Base-by-base conservation (phyloP, 2,329 filamentous ascomycete genomes). In the Colletotrichum sp. region DNA sequence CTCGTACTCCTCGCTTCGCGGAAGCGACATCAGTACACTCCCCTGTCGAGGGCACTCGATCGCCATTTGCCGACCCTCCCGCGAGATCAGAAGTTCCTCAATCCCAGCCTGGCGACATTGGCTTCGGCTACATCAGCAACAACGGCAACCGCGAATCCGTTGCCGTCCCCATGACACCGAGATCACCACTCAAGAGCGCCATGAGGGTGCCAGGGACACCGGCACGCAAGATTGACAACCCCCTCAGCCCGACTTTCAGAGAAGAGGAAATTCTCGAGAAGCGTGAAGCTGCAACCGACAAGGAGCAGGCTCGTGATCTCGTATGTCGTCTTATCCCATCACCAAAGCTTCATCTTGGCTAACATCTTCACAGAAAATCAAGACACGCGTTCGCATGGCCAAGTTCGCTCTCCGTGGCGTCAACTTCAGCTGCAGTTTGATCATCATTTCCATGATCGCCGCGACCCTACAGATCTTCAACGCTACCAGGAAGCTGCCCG, bases 371-470 rank as follows among this genome's bases (percentile, higher is more conserved):
- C 82, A 98, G 96, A 97, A 94, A 93, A 92, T 98, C 84, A 98
- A 98, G 88, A 93, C 93, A 43, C 92, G 95, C 79, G 96, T 98
- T 38, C 93, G 97, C 62, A 90, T 98, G 85, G 97, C 96, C 79
- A 99, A 99, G 88, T 93, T 98, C 80, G 92, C 98, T 77, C 93
- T 99, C n/a, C 94, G 97, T 78, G 94, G 95, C 72, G 94, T 98
- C 86, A 98, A 96, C 89, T 98, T 99, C 85, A 96, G 95, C 85
- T 99, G 97, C 89, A 96, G 95, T 84, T 90, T 98, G 76, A 98
- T 99, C 83, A 95, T 99, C 78, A 91, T 99, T 73, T 90, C 96
- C 77, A 96, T 99, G 91, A 88, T 99, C 70, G 93, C 94, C 16
- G 91, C 95, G n/a, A 95, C 95, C 5, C 95, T 99, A 82, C 88